These are phyloP conservation scores for Talaromyces verruculosus DNA, from an alignment of 2,329 filamentous ascomycete genomes.

Conservation along the genomic window DNA sequence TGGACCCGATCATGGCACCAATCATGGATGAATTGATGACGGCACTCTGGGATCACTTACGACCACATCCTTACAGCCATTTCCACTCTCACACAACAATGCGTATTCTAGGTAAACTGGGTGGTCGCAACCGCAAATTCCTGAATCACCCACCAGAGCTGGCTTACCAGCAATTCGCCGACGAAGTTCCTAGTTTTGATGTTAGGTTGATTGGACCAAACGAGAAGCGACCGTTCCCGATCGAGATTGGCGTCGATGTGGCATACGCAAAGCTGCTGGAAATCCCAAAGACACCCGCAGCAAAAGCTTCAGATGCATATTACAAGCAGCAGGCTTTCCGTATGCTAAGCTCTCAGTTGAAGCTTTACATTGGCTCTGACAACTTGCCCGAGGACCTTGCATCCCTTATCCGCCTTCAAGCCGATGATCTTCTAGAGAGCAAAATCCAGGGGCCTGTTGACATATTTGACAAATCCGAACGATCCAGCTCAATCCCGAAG, in stretches of 20 bases:
- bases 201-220: conserved; percentile 86
- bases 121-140: conserved; percentile 92
- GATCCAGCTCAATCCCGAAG: conserved; percentile 80
- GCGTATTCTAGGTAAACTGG: conserved; percentile 93
- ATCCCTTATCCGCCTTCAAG: conserved; percentile 79
- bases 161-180: conserved; percentile 77
- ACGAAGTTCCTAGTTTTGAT: conserved; percentile 85
- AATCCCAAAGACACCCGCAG: conserved; percentile 60
- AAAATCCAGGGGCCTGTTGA: conserved; percentile 70
- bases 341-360: conserved; percentile 83
- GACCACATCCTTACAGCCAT: conserved; percentile 91
- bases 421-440: conserved; percentile 74
- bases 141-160: conserved; percentile 86
- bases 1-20: conserved; percentile 98
- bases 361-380: conserved; percentile 85
- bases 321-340: conserved; percentile 94
- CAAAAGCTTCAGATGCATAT: conserved; percentile 68
- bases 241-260: conserved; percentile 80
- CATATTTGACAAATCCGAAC: conserved; percentile 71
- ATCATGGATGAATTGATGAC: conserved; percentile 99
- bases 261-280: conserved; percentile 88
- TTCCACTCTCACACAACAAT: conserved; percentile 98
- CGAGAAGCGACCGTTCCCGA: conserved; percentile 82
- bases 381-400: conserved; percentile 86
- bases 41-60: conserved; percentile 91